These are phyloP conservation scores for Yarrowia galli DNA, from an alignment of 1,139 yeast genomes.

Conservation along the genomic window DNA sequence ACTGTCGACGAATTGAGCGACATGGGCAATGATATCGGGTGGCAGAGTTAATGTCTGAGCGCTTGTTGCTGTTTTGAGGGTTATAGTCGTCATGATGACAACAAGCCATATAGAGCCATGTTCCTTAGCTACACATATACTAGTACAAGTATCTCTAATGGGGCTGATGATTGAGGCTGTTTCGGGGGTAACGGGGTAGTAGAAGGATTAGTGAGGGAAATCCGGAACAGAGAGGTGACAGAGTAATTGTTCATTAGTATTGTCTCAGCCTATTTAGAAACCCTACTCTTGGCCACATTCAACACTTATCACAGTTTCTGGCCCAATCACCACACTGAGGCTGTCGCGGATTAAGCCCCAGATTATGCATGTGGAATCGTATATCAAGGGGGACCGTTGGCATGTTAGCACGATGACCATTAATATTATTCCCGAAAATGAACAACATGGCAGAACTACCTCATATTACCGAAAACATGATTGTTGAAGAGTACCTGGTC, in stretches of 20 bases:
- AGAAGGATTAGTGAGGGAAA: neutral
- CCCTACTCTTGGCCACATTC: neutral
- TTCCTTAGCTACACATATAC: neutral
- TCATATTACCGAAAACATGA: slow-evolving; percentile 3
- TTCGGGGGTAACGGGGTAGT: neutral
- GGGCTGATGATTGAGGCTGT: slow-evolving; percentile 3
- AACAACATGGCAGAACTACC: neutral
- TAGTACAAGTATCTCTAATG: too few species aligned
- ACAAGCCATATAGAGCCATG: too few species aligned
- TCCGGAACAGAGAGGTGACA: neutral
- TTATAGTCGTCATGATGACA: neutral
- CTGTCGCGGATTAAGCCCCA: neutral
- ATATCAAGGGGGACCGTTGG: neutral
- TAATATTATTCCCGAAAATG: neutral
- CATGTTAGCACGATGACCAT: neutral
- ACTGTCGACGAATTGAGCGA: neutral
- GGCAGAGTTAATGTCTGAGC: too few species aligned
- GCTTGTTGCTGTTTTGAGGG: neutral
- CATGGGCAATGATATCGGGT: neutral
- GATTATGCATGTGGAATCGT: neutral
- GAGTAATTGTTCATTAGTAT: too few species aligned
- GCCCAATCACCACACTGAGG: neutral
- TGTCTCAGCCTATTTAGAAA: too few species aligned
- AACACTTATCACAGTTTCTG: neutral
- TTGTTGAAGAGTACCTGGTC: neutral